Percentiles rank a stretch among this genome's conserved stretches.
Conservation (phyloP, 2,329 filamentous ascomycete species). For the Epicoccum nigrum region DNA sequence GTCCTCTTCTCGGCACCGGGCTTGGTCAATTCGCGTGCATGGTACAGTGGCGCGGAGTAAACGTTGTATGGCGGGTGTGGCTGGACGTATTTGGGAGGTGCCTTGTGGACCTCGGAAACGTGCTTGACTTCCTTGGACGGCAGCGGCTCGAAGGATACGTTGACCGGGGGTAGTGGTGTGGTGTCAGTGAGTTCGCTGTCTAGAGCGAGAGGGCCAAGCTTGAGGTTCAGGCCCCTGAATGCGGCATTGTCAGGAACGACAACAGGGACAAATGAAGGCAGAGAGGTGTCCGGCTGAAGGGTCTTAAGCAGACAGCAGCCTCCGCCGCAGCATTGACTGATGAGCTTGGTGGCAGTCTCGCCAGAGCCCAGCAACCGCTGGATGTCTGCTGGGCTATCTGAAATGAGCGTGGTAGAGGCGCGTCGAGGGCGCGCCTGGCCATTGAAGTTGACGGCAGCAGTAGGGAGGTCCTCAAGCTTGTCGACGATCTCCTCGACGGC, state of each 20-base stretch:
- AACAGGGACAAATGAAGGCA: conserved; percentile 55
- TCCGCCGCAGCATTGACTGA: conserved; percentile 69
- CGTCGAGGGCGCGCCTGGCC: conserved; percentile 57
- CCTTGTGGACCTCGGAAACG: conserved; percentile 55
- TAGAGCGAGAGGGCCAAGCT: conserved; percentile 74
- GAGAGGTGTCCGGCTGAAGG: conserved; percentile 55
- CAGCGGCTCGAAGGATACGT: conserved; percentile 70
- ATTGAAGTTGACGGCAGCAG: conserved; percentile 44
- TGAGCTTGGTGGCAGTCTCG: conserved; percentile 62
- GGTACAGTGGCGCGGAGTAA: conserved; percentile 85
- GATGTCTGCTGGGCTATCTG: conserved; percentile 65
- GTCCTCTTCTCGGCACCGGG: conserved; percentile 93
- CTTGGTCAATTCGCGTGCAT: conserved; percentile 83
- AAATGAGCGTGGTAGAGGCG: conserved; percentile 71
- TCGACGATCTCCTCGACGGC: conserved; percentile 52
- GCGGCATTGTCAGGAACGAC: conserved; percentile 79
- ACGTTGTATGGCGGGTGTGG: conserved; percentile 94
- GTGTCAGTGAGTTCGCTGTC: conserved; percentile 74
- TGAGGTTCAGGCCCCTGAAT: conserved; percentile 78
- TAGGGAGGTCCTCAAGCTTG: conserved; percentile 48
- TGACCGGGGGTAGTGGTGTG: conserved; percentile 75
- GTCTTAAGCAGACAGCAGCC: conserved; percentile 68
- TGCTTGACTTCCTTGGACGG: conserved; percentile 50
- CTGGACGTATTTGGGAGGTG: conserved; percentile 88
- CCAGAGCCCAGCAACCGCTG: conserved; percentile 62